phyloP scores from a whole-genome alignment of 768 basidiomycete species.

The Leccinum disarticulatum region DNA sequence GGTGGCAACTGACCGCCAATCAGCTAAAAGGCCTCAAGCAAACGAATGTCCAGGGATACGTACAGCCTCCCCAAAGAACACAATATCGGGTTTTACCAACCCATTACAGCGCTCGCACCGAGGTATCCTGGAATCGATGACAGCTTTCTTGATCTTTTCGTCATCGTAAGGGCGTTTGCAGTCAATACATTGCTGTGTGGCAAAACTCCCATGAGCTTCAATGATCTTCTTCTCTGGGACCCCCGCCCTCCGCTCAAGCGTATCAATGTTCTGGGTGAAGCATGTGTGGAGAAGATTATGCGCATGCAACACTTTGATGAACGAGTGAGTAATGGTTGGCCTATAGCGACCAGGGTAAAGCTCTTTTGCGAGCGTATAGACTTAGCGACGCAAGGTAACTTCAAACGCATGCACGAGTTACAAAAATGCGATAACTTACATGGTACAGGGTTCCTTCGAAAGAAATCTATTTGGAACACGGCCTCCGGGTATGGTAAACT shows the following conservation, averaged over 20 bases:
- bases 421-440: conserved; percentile 45
- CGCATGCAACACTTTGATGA: conserved; percentile 76
- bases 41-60: conserved; percentile 23
- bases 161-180: conserved; percentile 63
- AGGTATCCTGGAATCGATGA: conserved; percentile 58
- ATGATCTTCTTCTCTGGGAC: conserved; percentile 73
- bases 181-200: conserved; percentile 77
- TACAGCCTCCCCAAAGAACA: conserved; percentile 86
- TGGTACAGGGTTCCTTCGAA: conserved; percentile 74
- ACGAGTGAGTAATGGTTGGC: conserved; percentile 88
- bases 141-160: conserved; percentile 63
- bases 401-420: neutral
- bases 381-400: conserved; percentile 32
- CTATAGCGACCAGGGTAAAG: conserved; percentile 89
- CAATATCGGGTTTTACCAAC: conserved; percentile 90
- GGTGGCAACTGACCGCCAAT: conserved; percentile 59
- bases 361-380: conserved; percentile 91
- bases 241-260: conserved; percentile 82
- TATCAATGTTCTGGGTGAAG: conserved; percentile 93
- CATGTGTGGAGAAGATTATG: conserved; percentile 70
- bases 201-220: conserved; percentile 97
- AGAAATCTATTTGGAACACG: conserved; percentile 90
- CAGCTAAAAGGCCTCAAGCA: neutral
- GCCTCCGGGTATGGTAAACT: conserved; percentile 93
- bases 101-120: conserved; percentile 68